Evolutionary conservation across 768 basidiomycete species (phyloP), one percentile per base, ranked within the genome.

Genomic region (Mycena galericulata): DNA sequence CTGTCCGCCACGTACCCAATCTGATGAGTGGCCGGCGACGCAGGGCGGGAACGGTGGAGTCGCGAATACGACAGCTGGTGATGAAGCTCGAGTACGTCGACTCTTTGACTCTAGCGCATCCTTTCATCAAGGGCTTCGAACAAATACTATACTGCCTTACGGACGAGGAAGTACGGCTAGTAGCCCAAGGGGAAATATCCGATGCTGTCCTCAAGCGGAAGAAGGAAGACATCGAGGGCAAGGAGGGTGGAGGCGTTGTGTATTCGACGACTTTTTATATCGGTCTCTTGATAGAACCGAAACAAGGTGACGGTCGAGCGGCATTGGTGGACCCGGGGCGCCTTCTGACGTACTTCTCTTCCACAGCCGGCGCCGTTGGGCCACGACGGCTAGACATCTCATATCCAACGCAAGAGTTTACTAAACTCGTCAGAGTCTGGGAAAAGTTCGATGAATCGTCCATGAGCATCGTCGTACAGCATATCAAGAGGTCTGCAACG

Each of bases 261-360:
- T 88, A 93, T 77, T 93, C 96, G n/a, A 96, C 96, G n/a, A 95
- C 94, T 1, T 99, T 98, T 80, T 99, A 97, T 76, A 96, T 99
- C 71, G 98, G 98, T 22, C 87, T 99, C 62, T 88, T 90, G 47
- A 94, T 99, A 69, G 93, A 96, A 78, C 92, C 95, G 62, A 97
- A 92, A 82, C 93, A 90, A 81, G 87, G 97, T 98, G 82, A 83
- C 10, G 20, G 32, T 49, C 54, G 49, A 20, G 51, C 30, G 18
- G 14, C 36, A 15, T 7, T 68, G 38, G 62, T 41, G 24, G 2
- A 12, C 24, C 41, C 4, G 20, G 20, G 27, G 40, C 30, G 54
- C 43, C 36, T 69, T 34, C 62, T 64, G 24, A 64, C 27, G 14
- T 45, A 34, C 47, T n/a, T n/a, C n/a, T 40, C 59, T 75, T 72